Conservation (phyloP, 768 basidiomycete genomes). For the Cystofilobasidium macerans region DNA sequence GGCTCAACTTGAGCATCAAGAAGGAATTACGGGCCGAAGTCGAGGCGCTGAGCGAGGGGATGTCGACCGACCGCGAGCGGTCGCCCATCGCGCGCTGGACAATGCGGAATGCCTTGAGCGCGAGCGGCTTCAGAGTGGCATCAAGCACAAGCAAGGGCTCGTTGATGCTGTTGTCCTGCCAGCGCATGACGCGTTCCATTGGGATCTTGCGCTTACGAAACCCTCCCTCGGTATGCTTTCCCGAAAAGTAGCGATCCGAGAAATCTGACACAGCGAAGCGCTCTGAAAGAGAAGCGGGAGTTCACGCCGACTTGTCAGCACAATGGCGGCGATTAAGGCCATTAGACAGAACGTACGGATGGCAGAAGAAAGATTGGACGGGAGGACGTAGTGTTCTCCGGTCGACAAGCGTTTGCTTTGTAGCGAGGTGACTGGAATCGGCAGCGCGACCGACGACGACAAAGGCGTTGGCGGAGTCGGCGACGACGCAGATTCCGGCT, state of each 20-base stretch:
- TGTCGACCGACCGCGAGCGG: slow-evolving; percentile 48
- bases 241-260: slow-evolving; percentile 78
- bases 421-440: slow-evolving; percentile 35
- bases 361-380: slow-evolving; percentile 41
- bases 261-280: slow-evolving; percentile 78
- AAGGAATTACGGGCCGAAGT: neutral
- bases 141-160: slow-evolving; percentile 65
- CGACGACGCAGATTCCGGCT: slow-evolving; percentile 46
- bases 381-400: slow-evolving; percentile 9
- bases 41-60: neutral
- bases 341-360: slow-evolving; percentile 64
- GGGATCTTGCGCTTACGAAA: slow-evolving; percentile 42
- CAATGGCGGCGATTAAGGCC: slow-evolving; percentile 30
- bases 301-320: neutral
- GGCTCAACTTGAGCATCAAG: neutral
- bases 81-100: slow-evolving; percentile 92
- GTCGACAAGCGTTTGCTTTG: slow-evolving; percentile 37
- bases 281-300: slow-evolving; percentile 41
- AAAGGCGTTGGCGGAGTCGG: slow-evolving; percentile 61
- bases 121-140: slow-evolving; percentile 57
- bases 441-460: slow-evolving; percentile 34
- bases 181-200: slow-evolving; percentile 46
- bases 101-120: slow-evolving; percentile 73
- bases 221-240: slow-evolving; percentile 66
- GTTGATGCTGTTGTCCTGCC: slow-evolving; percentile 73